Percentiles rank a stretch among this genome's conserved stretches.
phyloP scores from a whole-genome alignment of 78 protist species.

The Dictyostelium purpureum region DNA sequence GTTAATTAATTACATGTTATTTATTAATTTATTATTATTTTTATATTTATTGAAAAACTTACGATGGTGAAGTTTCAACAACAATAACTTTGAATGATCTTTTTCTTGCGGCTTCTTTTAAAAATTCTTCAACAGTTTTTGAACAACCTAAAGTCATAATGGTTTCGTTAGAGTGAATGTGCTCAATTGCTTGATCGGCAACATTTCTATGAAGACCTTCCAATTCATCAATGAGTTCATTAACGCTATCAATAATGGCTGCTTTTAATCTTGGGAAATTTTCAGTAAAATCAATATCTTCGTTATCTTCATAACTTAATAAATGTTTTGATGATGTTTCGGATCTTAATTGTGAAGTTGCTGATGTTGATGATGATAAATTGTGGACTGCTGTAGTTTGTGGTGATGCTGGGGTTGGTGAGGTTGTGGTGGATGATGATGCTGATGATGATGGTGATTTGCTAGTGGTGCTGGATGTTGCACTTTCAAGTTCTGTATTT shows the following conservation, averaged over 20 bases:
- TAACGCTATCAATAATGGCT: constrained; percentile 29
- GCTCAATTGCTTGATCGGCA: constrained; percentile 72
- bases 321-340: constrained; percentile 9
- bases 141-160: constrained; percentile 85
- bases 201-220: constrained; percentile 52
- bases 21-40: background rate
- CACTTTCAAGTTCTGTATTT: background rate
- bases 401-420: background rate
- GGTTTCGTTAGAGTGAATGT: constrained; percentile 84
- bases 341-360: background rate
- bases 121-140: constrained; percentile 82
- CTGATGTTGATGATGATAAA: background rate
- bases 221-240: constrained; percentile 59
- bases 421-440: too few relatives aligned
- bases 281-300: background rate
- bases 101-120: constrained; percentile 66
- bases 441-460: background rate
- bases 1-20: too few relatives aligned
- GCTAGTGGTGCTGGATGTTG: background rate
- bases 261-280: constrained; percentile 35
- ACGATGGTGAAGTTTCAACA: constrained; percentile 81
- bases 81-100: constrained; percentile 83
- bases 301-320: constrained; percentile 32
- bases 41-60: background rate
- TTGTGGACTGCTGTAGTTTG: background rate